Base-by-base conservation (phyloP, 2,329 filamentous ascomycete species). In the Cladophialophora psammophila region DNA sequence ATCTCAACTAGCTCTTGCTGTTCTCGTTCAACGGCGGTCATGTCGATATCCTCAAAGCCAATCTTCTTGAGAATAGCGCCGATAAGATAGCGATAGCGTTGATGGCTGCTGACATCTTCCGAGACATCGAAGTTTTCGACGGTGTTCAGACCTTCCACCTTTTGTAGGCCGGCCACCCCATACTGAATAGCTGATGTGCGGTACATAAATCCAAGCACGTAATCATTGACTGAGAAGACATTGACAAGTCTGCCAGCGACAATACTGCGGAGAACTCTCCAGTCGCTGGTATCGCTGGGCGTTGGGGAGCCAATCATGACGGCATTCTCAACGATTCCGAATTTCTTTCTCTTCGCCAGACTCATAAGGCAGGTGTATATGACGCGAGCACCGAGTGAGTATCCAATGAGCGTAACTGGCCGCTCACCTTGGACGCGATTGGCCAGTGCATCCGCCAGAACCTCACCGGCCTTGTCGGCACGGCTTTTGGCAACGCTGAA, bases 181-280 rank as follows among this genome's bases (percentile, higher is more conserved):
- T 91, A 85, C 70, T 95, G 90, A 34, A 96, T 86, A 66, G 90
- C 93, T 48, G 91, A 93, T 2, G 92, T 90, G 53, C 94, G 88
- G 77, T 97, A 97, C 18, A 97, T 82, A 76, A 97, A 94, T 0
- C 88, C 93, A 0, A 97, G 87, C 36, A 97, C 88, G 74, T 92
- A 91, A 78, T 97, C 94, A 67, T 95, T 94, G 60, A 90, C 88
- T 1, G 92, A 94, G 79, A 90, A 97, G 8, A 94, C 92, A 73
- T 97, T 97, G 73, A 96, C 90, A 7, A 97, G 84, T 65, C 91
- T 87, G 2, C 94, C 93, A 1, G 90, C 87, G 0, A 96, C 93
- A 0, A 94, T 92, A 53, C 87, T 88, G 35, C 92, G 87, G 71
- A 96, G 87, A 42, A 87, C 83, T 53, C 89, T 86, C 94, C 94